Evolutionary conservation across 805 yeast species (phyloP), one percentile per base, ranked within the genome.

Genomic region (Saccharomyces kudriavzevii): DNA sequence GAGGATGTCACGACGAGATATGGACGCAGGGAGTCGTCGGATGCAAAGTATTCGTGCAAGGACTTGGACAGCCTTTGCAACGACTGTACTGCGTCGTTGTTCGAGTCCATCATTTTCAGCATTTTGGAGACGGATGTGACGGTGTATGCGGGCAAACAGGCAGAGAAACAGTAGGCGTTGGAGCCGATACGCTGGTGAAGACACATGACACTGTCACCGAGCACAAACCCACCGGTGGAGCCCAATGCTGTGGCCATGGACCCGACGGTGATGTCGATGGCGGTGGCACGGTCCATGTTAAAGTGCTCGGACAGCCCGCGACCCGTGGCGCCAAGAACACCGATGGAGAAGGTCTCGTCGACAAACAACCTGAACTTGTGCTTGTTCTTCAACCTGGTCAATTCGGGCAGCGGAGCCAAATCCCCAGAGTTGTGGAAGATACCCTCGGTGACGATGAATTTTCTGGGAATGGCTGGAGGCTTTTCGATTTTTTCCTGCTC

Each of bases 171-270:
- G 67, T 89, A 94, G 2, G 96, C 97, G 59, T 78, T 77, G 13
- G 96, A 88, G 25, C 89, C 86, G 63, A 94, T 85, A 68, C 96
- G 83, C 76, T 94, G 99, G 73, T 92, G 96, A 61, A 84, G 84
- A 31, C 90, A 82, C 89, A 94, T 89, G 52, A 85, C 85, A 26
- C 74, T 70, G 45, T 81, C 85, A 54, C 98, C 99, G 28, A 88
- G 87, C 66, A 96, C 94, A 73, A 89, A 92, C 0, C 96, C 98
- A 58, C 99, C 99, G 49, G 92, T 83, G 1, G 94, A 77, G 8
- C 89, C 92, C 58, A 92, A 77, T 0, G 96, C 77, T 47, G 78
- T 77, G 14, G 96, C 94, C 77, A 94, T 71, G 1, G 96, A 82
- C 26, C 97, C 97, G 51, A 89, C 79, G 9, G 96, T 88, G 57